Evolutionary conservation across 1,284 basidiomycete genomes (phyloP), one percentile per base, ranked within the genome.

Genomic region (Ustilago tritici): DNA sequence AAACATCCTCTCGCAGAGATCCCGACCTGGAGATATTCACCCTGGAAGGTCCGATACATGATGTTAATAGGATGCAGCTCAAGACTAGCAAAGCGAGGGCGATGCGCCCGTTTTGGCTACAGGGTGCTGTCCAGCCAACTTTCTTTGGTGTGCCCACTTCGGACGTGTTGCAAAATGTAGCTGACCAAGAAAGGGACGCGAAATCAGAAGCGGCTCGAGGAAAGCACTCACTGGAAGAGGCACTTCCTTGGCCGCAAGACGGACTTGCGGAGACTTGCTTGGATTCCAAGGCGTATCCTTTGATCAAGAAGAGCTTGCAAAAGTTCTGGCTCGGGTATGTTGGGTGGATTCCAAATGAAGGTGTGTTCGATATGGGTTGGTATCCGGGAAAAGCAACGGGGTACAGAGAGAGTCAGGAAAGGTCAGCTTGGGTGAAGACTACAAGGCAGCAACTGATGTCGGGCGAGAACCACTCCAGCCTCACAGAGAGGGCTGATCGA

Each of bases 281-380:
- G 23, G 56, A 65, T 23, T 32, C 55, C 3, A 15, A n/a, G 4
- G 76, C 59, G 10, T 70, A 68, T 40, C 19, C 55, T 3, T n/a
- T 3, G 14, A 61, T 68, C 36, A 74, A 74, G 36, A 64, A 46
- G 40, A 40, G 41, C 31, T 54, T 70, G 15, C 7, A 65, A 23
- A 61, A 56, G 38, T 61, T 65, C 50, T 70, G 68, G 76, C 15
- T 46, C 14, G 38, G 40, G n/a, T 72, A 70, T 31, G 63, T 63
- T 6, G 71, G 71, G 6, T 70, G 65, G 62, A 34, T 74, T 28
- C 71, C 76, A 2, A 34, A 58, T 23, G 28, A 67, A 19, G 60
- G 60, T n/a, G n/a, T 78, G 32, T 68, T 64, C 46, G 76, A 78
- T 23, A 57, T 67, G 60, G 57, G 32, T 19, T 78, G 76, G 76